A percentile compares a stretch with the other conserved stretches of the same genome.
Conservation (phyloP, 2,329 filamentous ascomycete species). For the Colletotrichum noveboracense region DNA sequence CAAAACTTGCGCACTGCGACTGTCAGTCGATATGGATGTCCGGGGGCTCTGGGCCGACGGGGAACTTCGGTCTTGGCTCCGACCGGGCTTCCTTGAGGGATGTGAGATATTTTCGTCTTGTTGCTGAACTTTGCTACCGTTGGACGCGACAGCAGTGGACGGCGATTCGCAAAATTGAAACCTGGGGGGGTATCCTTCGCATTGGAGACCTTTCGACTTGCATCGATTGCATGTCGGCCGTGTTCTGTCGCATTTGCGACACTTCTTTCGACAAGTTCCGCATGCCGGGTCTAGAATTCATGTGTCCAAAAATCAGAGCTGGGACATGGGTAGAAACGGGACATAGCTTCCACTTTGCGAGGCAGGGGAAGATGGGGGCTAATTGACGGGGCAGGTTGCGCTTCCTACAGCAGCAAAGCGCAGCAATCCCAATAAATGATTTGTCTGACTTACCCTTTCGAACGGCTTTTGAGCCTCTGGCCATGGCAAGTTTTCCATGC, state of each 20-base stretch:
- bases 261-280: constrained; percentile 35
- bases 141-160: constrained; percentile 19
- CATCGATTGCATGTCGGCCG: constrained; percentile 33
- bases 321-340: not conserved
- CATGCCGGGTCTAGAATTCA: constrained; percentile 30
- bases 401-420: not conserved
- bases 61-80: not conserved
- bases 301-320: not conserved
- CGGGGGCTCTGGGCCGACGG: not conserved
- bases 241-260: constrained; percentile 34
- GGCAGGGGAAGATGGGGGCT: not conserved
- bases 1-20: not conserved
- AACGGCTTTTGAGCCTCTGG: constrained; percentile 6
- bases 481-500: not conserved
- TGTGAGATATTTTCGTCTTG: not conserved
- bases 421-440: not conserved
- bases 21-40: not conserved
- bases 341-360: not conserved
- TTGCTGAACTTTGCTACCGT: not conserved
- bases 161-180: constrained; percentile 32
- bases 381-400: not conserved
- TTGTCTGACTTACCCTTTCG: constrained; percentile 4
- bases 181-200: constrained; percentile 33
- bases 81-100: not conserved
- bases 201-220: constrained; percentile 30